Evolutionary conservation across 805 yeast genomes (phyloP), one percentile per base, ranked within the genome.

Genomic region (Hanseniaspora taiwanica): DNA sequence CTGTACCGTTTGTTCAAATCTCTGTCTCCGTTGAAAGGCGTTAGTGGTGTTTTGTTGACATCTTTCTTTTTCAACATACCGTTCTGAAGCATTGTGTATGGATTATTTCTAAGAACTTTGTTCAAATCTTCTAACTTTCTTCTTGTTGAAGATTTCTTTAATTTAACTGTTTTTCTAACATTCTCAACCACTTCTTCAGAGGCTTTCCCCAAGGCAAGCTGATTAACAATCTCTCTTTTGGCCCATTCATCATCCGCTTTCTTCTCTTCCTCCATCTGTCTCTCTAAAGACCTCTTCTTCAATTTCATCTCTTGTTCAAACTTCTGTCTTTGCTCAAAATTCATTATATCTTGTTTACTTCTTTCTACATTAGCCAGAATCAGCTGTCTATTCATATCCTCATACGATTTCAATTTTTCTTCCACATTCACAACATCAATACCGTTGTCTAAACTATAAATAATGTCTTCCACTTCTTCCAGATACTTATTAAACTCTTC

Each of bases 11-110:
- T 66, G 19, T 65, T 59, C 6, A 63, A 45, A 43, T 80, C 78
- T 45, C 91, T 68, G 60, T 89, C 97, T 35, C 96, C 96, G 53
- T 79, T 77, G 62, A 89, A 89, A 7, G 97, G 97, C 9, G 97
- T 86, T 58, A 87, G 89, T 14, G 97, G 97, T 5, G 69, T 63
- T n/a, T 41, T 39, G 13, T 17, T 21, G 13, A 55, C 48, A 18
- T 57, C 62, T 39, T 40, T 40, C 42, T 49, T 53, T 36, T 55
- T 51, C 39, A 55, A 51, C 21, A 46, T 47, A 21, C 51, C 45
- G 44, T 46, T 53, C 10, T 55, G 52, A 21, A 46, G 48, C n/a
- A 49, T 48, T 39, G 59, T 55, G 47, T 59, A 59, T 43, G 64
- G 61, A 38, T 57, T 62, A 21, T 54, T 57, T 35, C 56, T 52